Conservation (phyloP, 1,284 basidiomycete species). For the Naganishia cerealis region DNA sequence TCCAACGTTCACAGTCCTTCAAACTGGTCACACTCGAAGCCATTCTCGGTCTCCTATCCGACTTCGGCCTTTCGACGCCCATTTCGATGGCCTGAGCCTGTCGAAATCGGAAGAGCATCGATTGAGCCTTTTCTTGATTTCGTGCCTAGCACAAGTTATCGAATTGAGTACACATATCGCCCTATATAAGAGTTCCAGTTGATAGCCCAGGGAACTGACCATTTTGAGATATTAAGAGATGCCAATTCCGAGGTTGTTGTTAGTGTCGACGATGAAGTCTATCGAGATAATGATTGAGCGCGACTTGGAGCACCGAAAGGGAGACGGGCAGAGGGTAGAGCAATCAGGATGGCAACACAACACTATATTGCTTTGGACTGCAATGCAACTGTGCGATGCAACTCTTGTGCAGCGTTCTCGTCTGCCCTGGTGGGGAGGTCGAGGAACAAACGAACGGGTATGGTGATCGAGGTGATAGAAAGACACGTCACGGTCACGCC, state of each 20-base stretch:
- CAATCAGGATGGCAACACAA: not conserved
- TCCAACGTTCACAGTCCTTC: slow-evolving; percentile 90
- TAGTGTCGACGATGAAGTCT: not conserved
- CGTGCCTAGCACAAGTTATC: slow-evolving; percentile 65
- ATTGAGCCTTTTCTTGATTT: slow-evolving; percentile 96
- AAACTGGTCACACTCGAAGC: slow-evolving; percentile 85
- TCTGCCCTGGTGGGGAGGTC: not conserved
- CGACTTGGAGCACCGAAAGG: not conserved
- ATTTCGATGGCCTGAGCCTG: slow-evolving; percentile 95
- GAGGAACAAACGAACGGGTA: not conserved
- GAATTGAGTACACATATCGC: not conserved
- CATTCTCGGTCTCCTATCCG: slow-evolving; percentile 81
- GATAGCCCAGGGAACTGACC: not conserved
- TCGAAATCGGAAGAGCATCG: slow-evolving; percentile 97
- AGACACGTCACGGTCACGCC: not conserved
- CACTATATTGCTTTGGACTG: too few relatives aligned
- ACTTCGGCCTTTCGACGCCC: slow-evolving; percentile 72
- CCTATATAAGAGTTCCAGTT: not conserved
- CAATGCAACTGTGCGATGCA: too few relatives aligned
- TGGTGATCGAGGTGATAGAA: not conserved
- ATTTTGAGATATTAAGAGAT: not conserved
- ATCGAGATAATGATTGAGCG: not conserved
- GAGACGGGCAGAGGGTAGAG: not conserved
- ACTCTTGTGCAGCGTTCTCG: too few relatives aligned
- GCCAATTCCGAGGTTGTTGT: not conserved